These are phyloP conservation scores for Forsythia viridissima DNA, from an alignment of 257 asterid genomes.

Conservation along the genomic window DNA sequence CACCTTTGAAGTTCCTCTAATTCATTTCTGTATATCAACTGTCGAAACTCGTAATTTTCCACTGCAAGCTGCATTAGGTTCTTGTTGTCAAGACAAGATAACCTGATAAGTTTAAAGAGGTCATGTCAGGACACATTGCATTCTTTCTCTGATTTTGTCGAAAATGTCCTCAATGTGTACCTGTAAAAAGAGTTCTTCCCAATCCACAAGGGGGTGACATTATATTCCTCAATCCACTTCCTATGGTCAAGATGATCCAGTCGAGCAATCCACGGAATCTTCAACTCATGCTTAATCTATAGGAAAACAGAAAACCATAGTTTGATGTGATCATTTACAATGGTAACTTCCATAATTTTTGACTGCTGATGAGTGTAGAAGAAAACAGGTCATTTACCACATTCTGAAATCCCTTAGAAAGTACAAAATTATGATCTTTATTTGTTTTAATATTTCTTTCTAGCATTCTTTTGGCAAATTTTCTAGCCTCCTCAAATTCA, in stretches of 20 bases:
- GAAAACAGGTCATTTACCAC: slow-evolving; percentile 26
- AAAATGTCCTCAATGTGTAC: slow-evolving; percentile 17
- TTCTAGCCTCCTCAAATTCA: slow-evolving; percentile 47
- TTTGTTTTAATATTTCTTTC: slow-evolving; percentile 9
- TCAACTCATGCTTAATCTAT: slow-evolving; percentile 55
- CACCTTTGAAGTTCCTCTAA: slow-evolving; percentile 60
- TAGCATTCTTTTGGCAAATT: slow-evolving; percentile 37
- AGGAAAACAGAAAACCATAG: no score
- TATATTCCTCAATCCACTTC: slow-evolving; percentile 58
- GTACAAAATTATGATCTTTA: slow-evolving; percentile 25
- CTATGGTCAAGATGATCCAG: slow-evolving; percentile 61
- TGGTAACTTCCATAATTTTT: no score
- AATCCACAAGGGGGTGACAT: slow-evolving; percentile 27
- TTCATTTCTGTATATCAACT: slow-evolving; percentile 43
- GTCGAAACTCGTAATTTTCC: slow-evolving; percentile 48
- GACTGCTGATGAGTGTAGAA: neutral
- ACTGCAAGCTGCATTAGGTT: slow-evolving; percentile 53
- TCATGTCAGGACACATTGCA: neutral
- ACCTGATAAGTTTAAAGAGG: slow-evolving; percentile 24
- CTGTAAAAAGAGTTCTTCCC: slow-evolving; percentile 49
- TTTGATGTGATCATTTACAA: no score
- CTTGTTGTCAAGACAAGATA: slow-evolving; percentile 38
- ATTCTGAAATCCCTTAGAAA: slow-evolving; percentile 39
- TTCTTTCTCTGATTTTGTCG: no score
- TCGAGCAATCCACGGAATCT: slow-evolving; percentile 55